Conservation (phyloP, 257 asterid genomes). For the Mitragyna speciosa region DNA sequence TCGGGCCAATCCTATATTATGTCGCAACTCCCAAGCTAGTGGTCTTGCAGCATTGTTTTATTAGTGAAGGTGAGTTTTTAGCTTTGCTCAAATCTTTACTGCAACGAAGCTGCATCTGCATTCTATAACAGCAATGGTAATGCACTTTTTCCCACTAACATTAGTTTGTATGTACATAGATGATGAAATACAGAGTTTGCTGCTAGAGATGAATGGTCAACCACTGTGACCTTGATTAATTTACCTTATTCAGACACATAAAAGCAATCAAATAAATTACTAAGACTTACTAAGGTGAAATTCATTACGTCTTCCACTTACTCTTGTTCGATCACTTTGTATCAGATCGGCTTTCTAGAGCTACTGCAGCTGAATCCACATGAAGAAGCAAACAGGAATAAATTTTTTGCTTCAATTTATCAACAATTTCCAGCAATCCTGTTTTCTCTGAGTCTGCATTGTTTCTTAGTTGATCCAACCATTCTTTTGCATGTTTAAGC, state of each 20-base stretch:
- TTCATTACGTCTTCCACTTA: neutral
- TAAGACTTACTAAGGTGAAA: neutral
- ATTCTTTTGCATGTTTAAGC: slow-evolving; percentile 72
- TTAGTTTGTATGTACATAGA: slow-evolving; percentile 10
- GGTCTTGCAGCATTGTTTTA: neutral
- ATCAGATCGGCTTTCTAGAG: slow-evolving; percentile 48
- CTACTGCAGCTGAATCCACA: slow-evolving; percentile 80
- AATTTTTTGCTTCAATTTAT: slow-evolving; percentile 70
- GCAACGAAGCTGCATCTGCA: neutral
- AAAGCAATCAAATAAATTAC: neutral
- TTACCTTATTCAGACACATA: neutral
- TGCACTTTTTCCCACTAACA: neutral
- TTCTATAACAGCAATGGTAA: neutral
- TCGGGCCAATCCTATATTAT: slow-evolving; percentile 19
- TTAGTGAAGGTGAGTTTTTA: neutral
- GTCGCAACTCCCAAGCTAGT: neutral
- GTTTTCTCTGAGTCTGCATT: slow-evolving; percentile 37
- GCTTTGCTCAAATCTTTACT: neutral
- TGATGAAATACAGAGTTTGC: neutral
- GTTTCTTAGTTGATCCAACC: slow-evolving; percentile 60
- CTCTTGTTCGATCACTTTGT: slow-evolving; percentile 10
- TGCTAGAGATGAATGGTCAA: neutral
- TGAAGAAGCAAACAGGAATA: slow-evolving; percentile 78
- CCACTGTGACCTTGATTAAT: neutral
- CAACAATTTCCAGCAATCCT: slow-evolving; percentile 43